phyloP scores from a whole-genome alignment of 352 stramenopile species.

The Aphanomyces invadans region DNA sequence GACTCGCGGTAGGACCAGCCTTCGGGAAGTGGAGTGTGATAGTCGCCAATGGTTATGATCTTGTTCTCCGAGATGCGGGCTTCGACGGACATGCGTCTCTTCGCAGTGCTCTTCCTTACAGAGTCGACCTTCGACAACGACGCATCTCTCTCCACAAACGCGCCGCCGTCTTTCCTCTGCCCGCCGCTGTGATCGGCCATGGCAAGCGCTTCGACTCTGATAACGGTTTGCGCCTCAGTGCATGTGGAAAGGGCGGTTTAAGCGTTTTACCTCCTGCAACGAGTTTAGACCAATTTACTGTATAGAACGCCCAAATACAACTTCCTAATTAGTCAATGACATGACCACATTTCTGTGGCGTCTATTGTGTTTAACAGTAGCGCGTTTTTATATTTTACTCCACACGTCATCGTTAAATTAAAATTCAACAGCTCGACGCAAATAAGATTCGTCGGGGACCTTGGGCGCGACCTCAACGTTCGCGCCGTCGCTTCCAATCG shows the following conservation, averaged over 20 bases:
- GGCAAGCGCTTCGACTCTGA: background rate
- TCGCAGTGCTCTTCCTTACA: constrained; percentile 2
- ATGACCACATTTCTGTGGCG: too few species aligned
- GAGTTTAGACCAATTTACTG: background rate
- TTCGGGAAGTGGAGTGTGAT: constrained; percentile 41
- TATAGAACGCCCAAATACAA: too few species aligned
- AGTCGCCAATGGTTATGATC: constrained; percentile 22
- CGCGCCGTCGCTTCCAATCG: background rate
- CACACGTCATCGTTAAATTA: constrained; percentile 18
- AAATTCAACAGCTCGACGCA: constrained; percentile 22
- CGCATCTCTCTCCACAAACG: background rate
- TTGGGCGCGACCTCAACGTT: constrained; percentile 1
- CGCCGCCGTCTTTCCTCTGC: background rate
- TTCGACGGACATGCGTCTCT: background rate
- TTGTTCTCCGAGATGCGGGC: constrained; percentile 9
- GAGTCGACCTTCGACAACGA: constrained; percentile 5
- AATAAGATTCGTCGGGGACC: background rate
- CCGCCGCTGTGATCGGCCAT: background rate
- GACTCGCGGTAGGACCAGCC: constrained; percentile 72
- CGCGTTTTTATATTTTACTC: constrained; percentile 5
- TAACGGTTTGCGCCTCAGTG: background rate
- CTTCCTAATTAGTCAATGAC: too few species aligned
- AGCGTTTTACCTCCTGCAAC: background rate
- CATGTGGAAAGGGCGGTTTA: background rate
- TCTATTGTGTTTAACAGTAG: too few species aligned